These are phyloP conservation scores for Clavispora santaluciae DNA, from an alignment of 805 yeast species.

Conservation along the genomic window DNA sequence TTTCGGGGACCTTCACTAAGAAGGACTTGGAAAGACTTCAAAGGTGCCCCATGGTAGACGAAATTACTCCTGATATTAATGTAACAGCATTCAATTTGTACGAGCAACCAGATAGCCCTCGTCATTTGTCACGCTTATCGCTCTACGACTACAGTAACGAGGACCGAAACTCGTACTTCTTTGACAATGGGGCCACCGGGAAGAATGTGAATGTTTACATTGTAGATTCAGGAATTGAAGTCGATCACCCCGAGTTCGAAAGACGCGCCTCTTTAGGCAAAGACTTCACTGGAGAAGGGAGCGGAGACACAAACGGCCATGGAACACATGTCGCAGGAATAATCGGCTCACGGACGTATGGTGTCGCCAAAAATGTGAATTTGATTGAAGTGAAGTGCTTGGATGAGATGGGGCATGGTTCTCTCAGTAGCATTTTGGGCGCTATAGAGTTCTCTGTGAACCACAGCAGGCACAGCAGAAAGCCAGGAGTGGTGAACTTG, in stretches of 20 bases:
- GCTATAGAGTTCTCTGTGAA: slow-evolving; percentile 67
- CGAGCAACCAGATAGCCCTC: slow-evolving; percentile 47
- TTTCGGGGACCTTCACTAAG: slow-evolving; percentile 56
- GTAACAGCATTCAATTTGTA: slow-evolving; percentile 51
- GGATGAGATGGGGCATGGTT: slow-evolving; percentile 64
- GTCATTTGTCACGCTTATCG: slow-evolving; percentile 65
- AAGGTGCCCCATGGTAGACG: slow-evolving; percentile 59
- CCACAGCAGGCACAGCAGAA: slow-evolving; percentile 37
- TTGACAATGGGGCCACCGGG: slow-evolving; percentile 46
- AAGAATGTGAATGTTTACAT: slow-evolving; percentile 15
- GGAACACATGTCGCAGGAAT: slow-evolving; percentile 58
- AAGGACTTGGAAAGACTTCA: slow-evolving; percentile 45
- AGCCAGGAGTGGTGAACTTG: slow-evolving; percentile 64
- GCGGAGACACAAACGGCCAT: slow-evolving; percentile 45
- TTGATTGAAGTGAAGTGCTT: slow-evolving; percentile 69
- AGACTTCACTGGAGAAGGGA: slow-evolving; percentile 15
- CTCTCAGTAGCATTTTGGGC: slow-evolving; percentile 57
- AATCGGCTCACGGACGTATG: slow-evolving; percentile 46
- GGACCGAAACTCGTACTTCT: slow-evolving; percentile 37
- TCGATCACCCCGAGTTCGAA: slow-evolving; percentile 10
- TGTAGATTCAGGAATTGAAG: slow-evolving; percentile 14
- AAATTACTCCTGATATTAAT: slow-evolving; percentile 61
- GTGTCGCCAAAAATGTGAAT: slow-evolving; percentile 41
- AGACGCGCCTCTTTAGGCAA: slow-evolving; percentile 10
- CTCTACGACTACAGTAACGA: slow-evolving; percentile 31